Evolutionary conservation across 129 eudicot genomes (phyloP).

Genomic region (Smallanthus sonchifolius): DNA sequence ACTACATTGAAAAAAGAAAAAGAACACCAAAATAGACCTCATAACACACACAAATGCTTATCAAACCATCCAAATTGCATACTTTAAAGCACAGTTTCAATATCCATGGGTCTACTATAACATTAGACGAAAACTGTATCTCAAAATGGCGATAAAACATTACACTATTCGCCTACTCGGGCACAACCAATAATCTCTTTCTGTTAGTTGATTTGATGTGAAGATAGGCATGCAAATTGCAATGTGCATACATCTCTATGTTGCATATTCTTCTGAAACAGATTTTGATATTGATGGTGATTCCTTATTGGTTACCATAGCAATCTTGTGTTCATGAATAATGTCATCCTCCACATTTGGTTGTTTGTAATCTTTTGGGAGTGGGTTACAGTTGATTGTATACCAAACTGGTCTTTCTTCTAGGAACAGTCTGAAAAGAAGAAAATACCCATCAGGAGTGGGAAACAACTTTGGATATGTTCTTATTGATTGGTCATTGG

Average conservation of each 20-base stretch:
- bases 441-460: not conserved
- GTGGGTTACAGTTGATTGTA: slow-evolving; percentile 69
- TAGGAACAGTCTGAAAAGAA: slow-evolving; percentile 56
- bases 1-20: no score
- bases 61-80: not conserved
- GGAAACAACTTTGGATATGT: not conserved
- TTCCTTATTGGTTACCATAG: slow-evolving; percentile 47
- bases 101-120: slow-evolving; percentile 3
- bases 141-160: slow-evolving; percentile 5
- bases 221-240: not conserved
- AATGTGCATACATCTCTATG: slow-evolving; percentile 16
- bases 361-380: slow-evolving; percentile 60
- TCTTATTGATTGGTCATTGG: not conserved
- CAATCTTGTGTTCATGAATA: slow-evolving; percentile 32
- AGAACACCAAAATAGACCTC: no score
- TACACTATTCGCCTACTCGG: not conserved
- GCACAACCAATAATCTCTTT: not conserved
- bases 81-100: not conserved
- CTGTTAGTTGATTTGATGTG: slow-evolving; percentile 1
- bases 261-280: slow-evolving; percentile 48
- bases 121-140: not conserved
- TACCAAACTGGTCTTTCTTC: slow-evolving; percentile 94
- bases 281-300: slow-evolving; percentile 22
- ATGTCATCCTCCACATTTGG: slow-evolving; percentile 38
- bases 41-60: no score